Evolutionary conservation across 805 yeast species (phyloP).

Genomic region (Grigorovia yakushimaensis): DNA sequence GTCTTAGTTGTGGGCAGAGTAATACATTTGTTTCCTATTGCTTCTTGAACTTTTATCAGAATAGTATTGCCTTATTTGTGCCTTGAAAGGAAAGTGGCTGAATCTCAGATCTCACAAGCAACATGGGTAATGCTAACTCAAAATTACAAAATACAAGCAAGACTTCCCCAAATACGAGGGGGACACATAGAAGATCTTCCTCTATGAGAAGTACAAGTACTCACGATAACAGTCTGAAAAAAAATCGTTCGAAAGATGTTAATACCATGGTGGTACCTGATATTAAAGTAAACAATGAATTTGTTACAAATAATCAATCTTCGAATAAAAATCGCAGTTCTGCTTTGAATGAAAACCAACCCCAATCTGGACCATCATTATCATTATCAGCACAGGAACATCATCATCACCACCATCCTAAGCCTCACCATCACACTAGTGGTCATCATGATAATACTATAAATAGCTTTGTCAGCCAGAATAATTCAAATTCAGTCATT

Average conservation of each 20-base stretch:
- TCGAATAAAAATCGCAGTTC: neutral
- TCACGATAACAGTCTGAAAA: no score
- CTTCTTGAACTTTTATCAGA: no score
- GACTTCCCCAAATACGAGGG: neutral
- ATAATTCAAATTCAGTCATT: neutral
- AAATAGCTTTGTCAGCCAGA: no score
- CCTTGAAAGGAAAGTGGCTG: no score
- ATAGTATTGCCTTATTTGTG: no score
- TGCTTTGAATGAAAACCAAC: no score
- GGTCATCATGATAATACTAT: slow-evolving; percentile 1
- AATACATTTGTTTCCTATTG: no score
- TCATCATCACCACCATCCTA: neutral
- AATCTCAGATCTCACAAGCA: neutral
- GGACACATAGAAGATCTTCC: neutral
- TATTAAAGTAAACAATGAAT: neutral
- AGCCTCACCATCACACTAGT: neutral
- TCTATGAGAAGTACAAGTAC: no score
- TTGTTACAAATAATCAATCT: neutral
- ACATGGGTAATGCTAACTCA: neutral
- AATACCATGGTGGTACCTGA: neutral
- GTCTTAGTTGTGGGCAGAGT: no score
- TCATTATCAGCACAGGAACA: no score
- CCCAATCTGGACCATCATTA: neutral
- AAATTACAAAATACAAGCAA: neutral
- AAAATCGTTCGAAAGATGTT: neutral